Evolutionary conservation across 2,329 filamentous ascomycete genomes (phyloP).

Genomic region (Oidium heveae): DNA sequence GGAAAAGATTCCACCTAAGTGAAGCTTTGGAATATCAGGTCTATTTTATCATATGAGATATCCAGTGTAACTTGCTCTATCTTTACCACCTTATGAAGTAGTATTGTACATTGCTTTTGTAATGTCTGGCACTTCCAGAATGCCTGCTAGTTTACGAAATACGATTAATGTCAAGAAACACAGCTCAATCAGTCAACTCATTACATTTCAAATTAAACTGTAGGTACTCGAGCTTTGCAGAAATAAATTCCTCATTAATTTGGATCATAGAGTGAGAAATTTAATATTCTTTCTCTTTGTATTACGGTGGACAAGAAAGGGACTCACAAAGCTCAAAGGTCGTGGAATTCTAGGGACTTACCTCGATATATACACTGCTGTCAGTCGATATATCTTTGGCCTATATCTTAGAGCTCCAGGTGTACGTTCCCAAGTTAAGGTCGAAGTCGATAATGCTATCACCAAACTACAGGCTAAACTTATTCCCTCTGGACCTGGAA

Average conservation of each 20-base stretch:
- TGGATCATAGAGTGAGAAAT: conserved; percentile 42
- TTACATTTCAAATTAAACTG: conserved; percentile 42
- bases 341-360: conserved; percentile 65
- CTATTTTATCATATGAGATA: too few species aligned
- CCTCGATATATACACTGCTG: conserved; percentile 43
- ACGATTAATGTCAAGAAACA: conserved; percentile 35
- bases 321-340: conserved; percentile 65
- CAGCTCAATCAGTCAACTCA: conserved; percentile 27
- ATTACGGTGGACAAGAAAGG: conserved; percentile 55
- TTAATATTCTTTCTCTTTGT: conserved; percentile 75
- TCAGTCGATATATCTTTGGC: conserved; percentile 54
- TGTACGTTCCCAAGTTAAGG: conserved; percentile 62
- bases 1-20: too few species aligned
- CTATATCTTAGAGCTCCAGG: conserved; percentile 70
- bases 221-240: conserved; percentile 18
- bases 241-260: conserved; percentile 2
- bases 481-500: conserved; percentile 42
- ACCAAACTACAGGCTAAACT: conserved; percentile 65
- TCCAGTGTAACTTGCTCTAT: too few species aligned
- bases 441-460: conserved; percentile 59
- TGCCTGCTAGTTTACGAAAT: conserved; percentile 46
- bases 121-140: conserved; percentile 42
- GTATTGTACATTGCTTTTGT: conserved; percentile 5
- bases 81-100: too few species aligned
- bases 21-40: too few species aligned